phyloP scores from a whole-genome alignment of 805 yeast species.

The Nakazawaea laoshanensis region DNA sequence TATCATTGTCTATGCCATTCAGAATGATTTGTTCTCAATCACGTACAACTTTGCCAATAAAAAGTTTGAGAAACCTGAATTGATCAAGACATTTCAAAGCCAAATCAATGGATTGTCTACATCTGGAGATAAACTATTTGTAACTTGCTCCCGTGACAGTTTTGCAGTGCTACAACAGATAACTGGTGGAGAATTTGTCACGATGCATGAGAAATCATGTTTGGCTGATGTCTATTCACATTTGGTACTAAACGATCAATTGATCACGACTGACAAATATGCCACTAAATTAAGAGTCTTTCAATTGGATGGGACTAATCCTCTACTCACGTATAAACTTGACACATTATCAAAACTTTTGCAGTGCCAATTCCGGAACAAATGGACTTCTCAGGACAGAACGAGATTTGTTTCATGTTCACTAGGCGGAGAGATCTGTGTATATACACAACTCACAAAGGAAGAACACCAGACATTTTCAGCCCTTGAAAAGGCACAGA shows the following conservation, averaged over 20 bases:
- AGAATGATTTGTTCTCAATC: slow-evolving; percentile 12
- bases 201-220: too few relatives aligned
- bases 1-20: slow-evolving; percentile 16
- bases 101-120: background rate
- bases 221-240: slow-evolving; percentile 16
- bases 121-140: slow-evolving; percentile 1
- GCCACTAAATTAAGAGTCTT: slow-evolving; percentile 13
- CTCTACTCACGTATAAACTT: slow-evolving; percentile 8
- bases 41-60: slow-evolving; percentile 14
- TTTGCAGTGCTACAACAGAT: slow-evolving; percentile 15
- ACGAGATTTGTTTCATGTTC: slow-evolving; percentile 24
- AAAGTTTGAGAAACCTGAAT: slow-evolving; percentile 15
- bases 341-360: slow-evolving; percentile 22
- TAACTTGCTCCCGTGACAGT: slow-evolving; percentile 1
- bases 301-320: slow-evolving; percentile 4
- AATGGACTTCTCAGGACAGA: slow-evolving; percentile 18
- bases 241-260: slow-evolving; percentile 14
- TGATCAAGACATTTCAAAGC: slow-evolving; percentile 2
- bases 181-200: too few relatives aligned
- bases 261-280: slow-evolving; percentile 15
- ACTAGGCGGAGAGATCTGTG: slow-evolving; percentile 26
- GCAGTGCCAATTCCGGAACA: slow-evolving; percentile 20
- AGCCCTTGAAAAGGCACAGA: too few relatives aligned
- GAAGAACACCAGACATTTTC: slow-evolving; percentile 6
- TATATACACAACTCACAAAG: slow-evolving; percentile 16